Evolutionary conservation across 2,329 filamentous ascomycete genomes (phyloP).

Genomic region (Fusarium graminum): DNA sequence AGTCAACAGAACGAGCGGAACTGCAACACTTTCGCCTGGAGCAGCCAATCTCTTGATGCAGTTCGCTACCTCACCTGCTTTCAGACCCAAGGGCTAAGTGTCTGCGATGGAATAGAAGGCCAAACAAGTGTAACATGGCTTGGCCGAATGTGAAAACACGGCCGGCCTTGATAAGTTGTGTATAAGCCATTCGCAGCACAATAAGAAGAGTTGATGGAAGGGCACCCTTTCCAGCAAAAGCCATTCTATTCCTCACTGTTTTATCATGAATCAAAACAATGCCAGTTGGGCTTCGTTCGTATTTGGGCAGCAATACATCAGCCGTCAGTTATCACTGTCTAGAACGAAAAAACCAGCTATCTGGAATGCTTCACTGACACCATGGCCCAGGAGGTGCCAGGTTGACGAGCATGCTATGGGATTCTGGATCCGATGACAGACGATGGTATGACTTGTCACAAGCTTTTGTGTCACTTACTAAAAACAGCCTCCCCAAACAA

Average conservation of each 20-base stretch:
- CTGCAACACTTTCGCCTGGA: conserved; percentile 15
- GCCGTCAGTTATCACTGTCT: conserved; percentile 1
- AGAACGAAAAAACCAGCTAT: not conserved
- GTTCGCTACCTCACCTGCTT: conserved; percentile 8
- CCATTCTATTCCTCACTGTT: conserved; percentile 18
- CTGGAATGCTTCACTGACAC: conserved; percentile 22
- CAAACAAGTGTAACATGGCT: conserved; percentile 23
- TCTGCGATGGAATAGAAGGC: conserved; percentile 25
- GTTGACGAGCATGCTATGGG: conserved; percentile 8
- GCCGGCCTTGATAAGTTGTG: not conserved
- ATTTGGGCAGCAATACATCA: conserved; percentile 41
- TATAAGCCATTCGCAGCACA: not conserved
- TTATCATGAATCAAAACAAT: conserved; percentile 15
- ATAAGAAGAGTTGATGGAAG: conserved; percentile 4
- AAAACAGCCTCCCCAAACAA: conserved; percentile 1
- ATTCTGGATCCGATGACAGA: not conserved
- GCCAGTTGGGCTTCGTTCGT: conserved; percentile 1
- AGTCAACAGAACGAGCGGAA: conserved; percentile 22
- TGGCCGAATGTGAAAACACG: not conserved
- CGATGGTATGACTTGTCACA: conserved; percentile 5
- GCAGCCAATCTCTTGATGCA: conserved; percentile 24
- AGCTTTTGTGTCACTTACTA: conserved; percentile 4
- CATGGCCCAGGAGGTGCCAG: conserved; percentile 20
- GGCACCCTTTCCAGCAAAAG: conserved; percentile 1
- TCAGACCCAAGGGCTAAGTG: conserved; percentile 14